These are phyloP conservation scores for Phyllachora maydis DNA, from an alignment of 2,329 filamentous ascomycete species.

Conservation along the genomic window DNA sequence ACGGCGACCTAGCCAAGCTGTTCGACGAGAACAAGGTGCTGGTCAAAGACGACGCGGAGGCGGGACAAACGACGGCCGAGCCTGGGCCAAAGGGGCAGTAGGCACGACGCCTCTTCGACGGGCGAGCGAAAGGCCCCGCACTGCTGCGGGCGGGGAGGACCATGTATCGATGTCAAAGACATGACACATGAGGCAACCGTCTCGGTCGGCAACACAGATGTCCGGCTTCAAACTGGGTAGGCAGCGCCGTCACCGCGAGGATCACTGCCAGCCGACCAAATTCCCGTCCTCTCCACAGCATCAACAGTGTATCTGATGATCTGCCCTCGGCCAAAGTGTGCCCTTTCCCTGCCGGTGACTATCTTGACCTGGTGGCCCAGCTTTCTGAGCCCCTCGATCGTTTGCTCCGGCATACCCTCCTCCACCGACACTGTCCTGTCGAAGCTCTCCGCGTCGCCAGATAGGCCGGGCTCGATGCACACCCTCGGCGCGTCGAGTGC, in stretches of 20 bases:
- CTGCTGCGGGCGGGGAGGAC: too few species aligned
- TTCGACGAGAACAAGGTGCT: conserved; percentile 86
- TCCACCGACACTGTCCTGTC: conserved; percentile 58
- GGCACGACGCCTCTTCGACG: too few species aligned
- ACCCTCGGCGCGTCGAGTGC: conserved; percentile 83
- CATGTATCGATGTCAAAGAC: too few species aligned
- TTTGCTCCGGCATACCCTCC: conserved; percentile 54
- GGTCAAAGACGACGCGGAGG: conserved; percentile 30
- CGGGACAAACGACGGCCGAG: too few species aligned
- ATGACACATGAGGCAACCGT: too few species aligned
- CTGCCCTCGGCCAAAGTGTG: conserved; percentile 70
- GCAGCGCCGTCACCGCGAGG: conserved; percentile 62
- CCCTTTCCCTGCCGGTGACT: conserved; percentile 41
- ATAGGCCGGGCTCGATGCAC: conserved; percentile 61
- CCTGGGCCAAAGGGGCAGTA: too few species aligned
- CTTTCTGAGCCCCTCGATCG: conserved; percentile 41
- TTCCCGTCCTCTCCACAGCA: conserved; percentile 37
- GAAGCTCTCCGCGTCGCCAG: conserved; percentile 32
- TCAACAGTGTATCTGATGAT: conserved; percentile 64
- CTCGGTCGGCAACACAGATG: neutral
- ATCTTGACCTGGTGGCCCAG: conserved; percentile 58
- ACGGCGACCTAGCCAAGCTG: conserved; percentile 77
- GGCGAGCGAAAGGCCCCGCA: too few species aligned
- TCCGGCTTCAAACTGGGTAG: conserved; percentile 18
- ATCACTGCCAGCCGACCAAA: conserved; percentile 86